phyloP scores from a whole-genome alignment of 1,284 basidiomycete species.

The Ganoderma boninense region DNA sequence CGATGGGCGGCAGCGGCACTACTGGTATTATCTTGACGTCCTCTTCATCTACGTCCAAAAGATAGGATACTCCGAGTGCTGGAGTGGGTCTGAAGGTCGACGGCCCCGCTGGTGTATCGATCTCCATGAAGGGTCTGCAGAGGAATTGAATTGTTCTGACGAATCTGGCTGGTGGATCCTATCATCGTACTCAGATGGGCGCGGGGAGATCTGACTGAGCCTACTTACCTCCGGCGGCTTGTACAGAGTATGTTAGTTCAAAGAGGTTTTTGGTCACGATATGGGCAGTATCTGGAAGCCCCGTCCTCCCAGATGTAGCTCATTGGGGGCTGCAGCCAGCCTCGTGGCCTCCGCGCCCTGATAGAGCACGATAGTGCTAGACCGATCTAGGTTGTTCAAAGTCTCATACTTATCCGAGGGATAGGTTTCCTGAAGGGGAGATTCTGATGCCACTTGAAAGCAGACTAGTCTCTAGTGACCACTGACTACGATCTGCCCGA shows the following conservation, averaged over 20 bases:
- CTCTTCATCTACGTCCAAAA: background rate
- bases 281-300: background rate
- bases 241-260: background rate
- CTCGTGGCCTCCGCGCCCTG: background rate
- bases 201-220: no score
- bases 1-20: background rate
- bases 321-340: background rate
- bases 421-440: no score
- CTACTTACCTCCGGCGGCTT: background rate
- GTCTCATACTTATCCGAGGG: no score
- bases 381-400: background rate
- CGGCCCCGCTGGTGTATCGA: background rate
- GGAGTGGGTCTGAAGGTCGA: slow-evolving; percentile 1
- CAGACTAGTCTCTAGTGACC: no score
- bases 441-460: no score
- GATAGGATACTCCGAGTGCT: background rate
- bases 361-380: background rate
- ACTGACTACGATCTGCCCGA: no score
- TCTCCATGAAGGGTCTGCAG: background rate
- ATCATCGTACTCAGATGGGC: no score
- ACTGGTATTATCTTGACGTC: background rate
- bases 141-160: background rate
- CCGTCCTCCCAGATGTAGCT: background rate
- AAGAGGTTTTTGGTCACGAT: background rate
- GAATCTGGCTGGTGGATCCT: background rate